Percentiles rank a stretch among this genome's conserved stretches.
These are phyloP conservation scores for Cupressus sempervirens DNA, from an alignment of 75 land plant genomes.

Conservation along the genomic window DNA sequence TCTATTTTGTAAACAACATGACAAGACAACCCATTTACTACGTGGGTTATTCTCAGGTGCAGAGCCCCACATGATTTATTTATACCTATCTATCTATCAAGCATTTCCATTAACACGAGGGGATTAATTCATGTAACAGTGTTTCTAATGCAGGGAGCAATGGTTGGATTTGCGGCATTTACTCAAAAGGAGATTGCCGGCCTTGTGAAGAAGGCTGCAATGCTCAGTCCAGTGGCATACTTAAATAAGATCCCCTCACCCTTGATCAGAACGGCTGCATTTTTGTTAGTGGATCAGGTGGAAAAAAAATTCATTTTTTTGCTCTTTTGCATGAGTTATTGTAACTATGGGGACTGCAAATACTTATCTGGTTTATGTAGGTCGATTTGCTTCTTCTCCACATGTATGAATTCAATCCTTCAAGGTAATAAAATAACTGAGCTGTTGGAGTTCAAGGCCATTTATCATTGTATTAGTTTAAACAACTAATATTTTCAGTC, in stretches of 20 bases:
- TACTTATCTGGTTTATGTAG: not conserved
- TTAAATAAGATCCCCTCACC: conserved; percentile 46
- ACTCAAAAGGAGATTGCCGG: conserved; percentile 25
- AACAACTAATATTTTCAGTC: too few relatives aligned
- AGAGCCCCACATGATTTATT: not conserved
- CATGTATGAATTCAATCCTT: conserved; percentile 1
- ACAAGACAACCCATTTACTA: conserved; percentile 55
- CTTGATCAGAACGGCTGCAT: conserved; percentile 37
- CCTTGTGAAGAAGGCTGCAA: conserved; percentile 53
- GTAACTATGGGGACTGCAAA: too few relatives aligned
- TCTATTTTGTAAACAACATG: conserved; percentile 41
- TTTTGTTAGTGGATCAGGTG: conserved; percentile 56
- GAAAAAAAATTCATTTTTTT: not conserved
- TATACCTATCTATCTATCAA: not conserved
- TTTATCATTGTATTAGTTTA: too few relatives aligned
- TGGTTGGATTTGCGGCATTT: conserved; percentile 60
- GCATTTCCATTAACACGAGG: not conserved
- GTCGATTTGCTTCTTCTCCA: conserved; percentile 2
- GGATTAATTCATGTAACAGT: not conserved
- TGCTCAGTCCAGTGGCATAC: conserved; percentile 69
- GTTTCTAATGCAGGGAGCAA: conserved; percentile 50
- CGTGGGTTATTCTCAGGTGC: conserved; percentile 78
- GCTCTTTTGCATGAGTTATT: not conserved
- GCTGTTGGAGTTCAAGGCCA: not conserved
- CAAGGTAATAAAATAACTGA: not conserved